These are phyloP conservation scores for Cytidiella melzeri DNA, from an alignment of 768 basidiomycete genomes.

Conservation along the genomic window DNA sequence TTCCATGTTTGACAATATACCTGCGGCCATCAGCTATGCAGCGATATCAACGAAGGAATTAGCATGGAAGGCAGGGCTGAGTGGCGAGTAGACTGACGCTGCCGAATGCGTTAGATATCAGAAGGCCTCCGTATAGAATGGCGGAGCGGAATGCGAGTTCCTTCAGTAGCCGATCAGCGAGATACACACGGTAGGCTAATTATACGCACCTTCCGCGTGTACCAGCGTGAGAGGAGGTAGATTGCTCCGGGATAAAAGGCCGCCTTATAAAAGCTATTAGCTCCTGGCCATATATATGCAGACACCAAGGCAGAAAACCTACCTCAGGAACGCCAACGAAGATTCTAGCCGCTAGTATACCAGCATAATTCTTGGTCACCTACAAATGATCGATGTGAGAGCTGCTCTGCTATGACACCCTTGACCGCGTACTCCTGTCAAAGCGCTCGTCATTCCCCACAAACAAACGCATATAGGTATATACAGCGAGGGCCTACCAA, in stretches of 20 bases:
- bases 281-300: background rate
- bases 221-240: constrained; percentile 34
- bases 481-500: constrained; percentile 50
- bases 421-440: constrained; percentile 47
- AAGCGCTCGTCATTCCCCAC: constrained; percentile 58
- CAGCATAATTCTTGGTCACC: constrained; percentile 49
- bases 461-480: constrained; percentile 53
- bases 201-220: constrained; percentile 27
- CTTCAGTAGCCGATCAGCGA: constrained; percentile 24
- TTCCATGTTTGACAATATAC: constrained; percentile 64
- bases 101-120: constrained; percentile 65
- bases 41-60: background rate
- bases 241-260: constrained; percentile 60
- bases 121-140: constrained; percentile 50
- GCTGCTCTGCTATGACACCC: background rate
- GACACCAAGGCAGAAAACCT: background rate
- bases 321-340: constrained; percentile 62
- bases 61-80: background rate
- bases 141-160: constrained; percentile 63
- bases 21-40: constrained; percentile 67
- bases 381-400: constrained; percentile 16
- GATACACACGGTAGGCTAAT: background rate
- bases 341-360: constrained; percentile 50
- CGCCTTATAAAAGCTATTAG: constrained; percentile 27
- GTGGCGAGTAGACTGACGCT: constrained; percentile 34